A percentile compares a stretch with the other conserved stretches of the same genome.
Evolutionary conservation across 1,284 basidiomycete species (phyloP).

Genomic region (Ustilago esculenta): DNA sequence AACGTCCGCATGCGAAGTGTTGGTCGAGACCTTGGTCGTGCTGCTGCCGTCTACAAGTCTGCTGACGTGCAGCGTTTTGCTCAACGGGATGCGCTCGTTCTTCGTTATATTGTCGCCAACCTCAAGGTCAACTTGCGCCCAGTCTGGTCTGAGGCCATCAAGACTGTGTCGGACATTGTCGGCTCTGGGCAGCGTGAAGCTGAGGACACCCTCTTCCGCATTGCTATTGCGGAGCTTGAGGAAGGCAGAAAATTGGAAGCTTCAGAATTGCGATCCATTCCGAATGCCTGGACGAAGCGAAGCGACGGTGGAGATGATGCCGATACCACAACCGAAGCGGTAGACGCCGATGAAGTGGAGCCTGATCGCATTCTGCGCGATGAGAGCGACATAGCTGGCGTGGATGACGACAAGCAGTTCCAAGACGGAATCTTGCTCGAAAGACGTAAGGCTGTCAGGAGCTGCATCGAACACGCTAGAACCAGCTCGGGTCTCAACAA

Average conservation of each 20-base stretch:
- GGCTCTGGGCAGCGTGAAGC: slow-evolving; percentile 15
- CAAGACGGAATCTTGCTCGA: slow-evolving; percentile 48
- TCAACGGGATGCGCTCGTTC: slow-evolving; percentile 30
- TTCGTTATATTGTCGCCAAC: slow-evolving; percentile 56
- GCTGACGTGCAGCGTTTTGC: slow-evolving; percentile 15
- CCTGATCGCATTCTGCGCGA: slow-evolving; percentile 34
- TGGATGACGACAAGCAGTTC: slow-evolving; percentile 54
- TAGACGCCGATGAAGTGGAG: slow-evolving; percentile 31
- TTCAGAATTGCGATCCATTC: slow-evolving; percentile 23
- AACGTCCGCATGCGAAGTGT: slow-evolving; percentile 61
- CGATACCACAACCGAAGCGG: slow-evolving; percentile 1
- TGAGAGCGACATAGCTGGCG: slow-evolving; percentile 36
- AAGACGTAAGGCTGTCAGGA: slow-evolving; percentile 36
- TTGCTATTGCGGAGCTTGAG: slow-evolving; percentile 38
- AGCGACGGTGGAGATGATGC: slow-evolving; percentile 1
- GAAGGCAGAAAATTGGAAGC: slow-evolving; percentile 25
- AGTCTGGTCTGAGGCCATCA: slow-evolving; percentile 59
- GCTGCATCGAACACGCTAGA: slow-evolving; percentile 45
- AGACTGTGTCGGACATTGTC: slow-evolving; percentile 55
- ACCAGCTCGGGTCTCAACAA: slow-evolving; percentile 14
- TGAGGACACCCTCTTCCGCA: slow-evolving; percentile 19
- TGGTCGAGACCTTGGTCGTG: slow-evolving; percentile 51
- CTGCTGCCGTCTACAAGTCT: slow-evolving; percentile 30
- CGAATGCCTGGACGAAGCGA: slow-evolving; percentile 13
- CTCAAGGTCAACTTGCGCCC: slow-evolving; percentile 65